Conservation (phyloP, 2,329 filamentous ascomycete genomes). For the Mariannaea elegans region DNA sequence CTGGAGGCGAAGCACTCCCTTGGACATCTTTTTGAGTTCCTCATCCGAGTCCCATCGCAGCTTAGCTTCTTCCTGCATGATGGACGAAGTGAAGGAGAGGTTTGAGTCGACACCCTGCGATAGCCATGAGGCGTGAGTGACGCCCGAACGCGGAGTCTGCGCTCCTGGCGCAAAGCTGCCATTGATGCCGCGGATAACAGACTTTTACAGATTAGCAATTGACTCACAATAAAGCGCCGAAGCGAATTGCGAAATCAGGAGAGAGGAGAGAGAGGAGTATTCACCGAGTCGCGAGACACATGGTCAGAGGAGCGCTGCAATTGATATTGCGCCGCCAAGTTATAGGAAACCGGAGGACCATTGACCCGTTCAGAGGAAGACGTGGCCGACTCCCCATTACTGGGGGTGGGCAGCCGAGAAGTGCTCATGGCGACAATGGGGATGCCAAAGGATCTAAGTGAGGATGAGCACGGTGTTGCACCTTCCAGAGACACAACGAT, state of each 20-base stretch:
- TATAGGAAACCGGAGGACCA: slow-evolving; percentile 22
- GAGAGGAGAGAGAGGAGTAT: slow-evolving; percentile 5
- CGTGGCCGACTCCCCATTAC: slow-evolving; percentile 20
- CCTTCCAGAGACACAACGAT: not conserved
- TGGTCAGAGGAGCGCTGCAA: slow-evolving; percentile 22
- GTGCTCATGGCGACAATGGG: slow-evolving; percentile 18
- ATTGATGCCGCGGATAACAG: slow-evolving; percentile 45
- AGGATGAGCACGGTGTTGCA: slow-evolving; percentile 4
- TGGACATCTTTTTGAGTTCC: slow-evolving; percentile 51
- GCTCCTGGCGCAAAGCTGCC: slow-evolving; percentile 43
- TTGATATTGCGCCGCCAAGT: slow-evolving; percentile 21
- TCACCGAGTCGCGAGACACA: slow-evolving; percentile 43
- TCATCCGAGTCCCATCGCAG: slow-evolving; percentile 51
- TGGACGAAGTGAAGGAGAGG: slow-evolving; percentile 47
- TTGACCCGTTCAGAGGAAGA: slow-evolving; percentile 17
- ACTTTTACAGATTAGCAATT: slow-evolving; percentile 35
- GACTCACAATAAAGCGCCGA: not conserved
- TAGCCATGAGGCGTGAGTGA: slow-evolving; percentile 44
- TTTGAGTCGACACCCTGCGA: slow-evolving; percentile 46
- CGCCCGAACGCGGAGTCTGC: slow-evolving; percentile 43
- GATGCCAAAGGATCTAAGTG: not conserved
- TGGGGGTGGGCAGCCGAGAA: slow-evolving; percentile 10
- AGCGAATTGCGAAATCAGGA: not conserved
- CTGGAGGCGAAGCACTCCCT: slow-evolving; percentile 47
- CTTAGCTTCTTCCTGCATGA: slow-evolving; percentile 51